These are phyloP conservation scores for Nannochloris sp. DNA, from an alignment of 139 green algal genomes.

Conservation along the genomic window DNA sequence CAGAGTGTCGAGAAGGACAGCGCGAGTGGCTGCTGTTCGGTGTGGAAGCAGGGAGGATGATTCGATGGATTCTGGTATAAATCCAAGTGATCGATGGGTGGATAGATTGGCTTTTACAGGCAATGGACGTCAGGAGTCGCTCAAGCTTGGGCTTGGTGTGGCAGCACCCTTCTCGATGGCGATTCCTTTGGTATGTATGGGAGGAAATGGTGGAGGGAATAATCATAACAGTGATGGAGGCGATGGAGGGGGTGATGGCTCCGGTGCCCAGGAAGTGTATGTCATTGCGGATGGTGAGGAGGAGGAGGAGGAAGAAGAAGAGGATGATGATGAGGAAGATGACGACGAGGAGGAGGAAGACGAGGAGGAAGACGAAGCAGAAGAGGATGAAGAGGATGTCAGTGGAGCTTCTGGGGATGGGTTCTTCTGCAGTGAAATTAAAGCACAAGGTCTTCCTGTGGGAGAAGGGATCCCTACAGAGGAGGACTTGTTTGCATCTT, in stretches of 20 bases:
- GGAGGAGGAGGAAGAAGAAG: constrained; percentile 29
- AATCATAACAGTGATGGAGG: constrained; percentile 13
- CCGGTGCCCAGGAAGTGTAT: constrained; percentile 9
- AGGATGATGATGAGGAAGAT: constrained; percentile 13
- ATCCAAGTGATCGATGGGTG: too few species aligned
- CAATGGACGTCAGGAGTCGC: neutral
- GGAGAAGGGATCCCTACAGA: constrained; percentile 48
- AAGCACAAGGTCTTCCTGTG: constrained; percentile 34
- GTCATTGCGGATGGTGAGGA: constrained; percentile 25
- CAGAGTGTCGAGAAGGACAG: too few species aligned
- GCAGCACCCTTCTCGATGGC: constrained; percentile 3
- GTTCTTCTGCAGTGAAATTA: constrained; percentile 41
- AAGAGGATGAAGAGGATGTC: constrained; percentile 21
- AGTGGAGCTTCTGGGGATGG: constrained; percentile 7
- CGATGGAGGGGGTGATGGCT: constrained; percentile 20
- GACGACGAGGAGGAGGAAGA: constrained; percentile 20
- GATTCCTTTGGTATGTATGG: constrained; percentile 5
- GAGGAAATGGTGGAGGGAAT: constrained; percentile 14
- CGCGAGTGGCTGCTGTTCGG: too few species aligned
- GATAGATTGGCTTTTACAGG: too few species aligned
- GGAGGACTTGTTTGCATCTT: constrained; percentile 52
- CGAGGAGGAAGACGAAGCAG: constrained; percentile 14
- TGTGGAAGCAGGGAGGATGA: too few species aligned
- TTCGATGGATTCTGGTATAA: too few species aligned
- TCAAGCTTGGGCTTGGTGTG: neutral